Conservation (phyloP, 495 filamentous ascomycete genomes). For the Lepidopterella palustris region DNA sequence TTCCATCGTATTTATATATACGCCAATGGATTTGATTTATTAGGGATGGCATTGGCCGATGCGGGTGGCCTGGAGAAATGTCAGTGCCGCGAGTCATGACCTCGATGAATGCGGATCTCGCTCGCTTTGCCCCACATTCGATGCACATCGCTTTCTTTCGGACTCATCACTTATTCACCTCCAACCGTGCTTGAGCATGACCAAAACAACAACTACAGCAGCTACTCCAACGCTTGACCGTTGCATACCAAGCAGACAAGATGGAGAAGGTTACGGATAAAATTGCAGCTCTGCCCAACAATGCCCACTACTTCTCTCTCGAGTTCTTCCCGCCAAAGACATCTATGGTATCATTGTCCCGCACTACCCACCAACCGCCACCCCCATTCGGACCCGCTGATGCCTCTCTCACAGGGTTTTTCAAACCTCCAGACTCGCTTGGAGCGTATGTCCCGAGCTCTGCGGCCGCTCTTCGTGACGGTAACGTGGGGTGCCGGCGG, state of each 20-base stretch:
- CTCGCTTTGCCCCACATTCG: not conserved
- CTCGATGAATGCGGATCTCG: not conserved
- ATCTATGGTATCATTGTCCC: slow-evolving; percentile 53
- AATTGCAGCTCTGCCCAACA: slow-evolving; percentile 79
- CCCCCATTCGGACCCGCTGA: slow-evolving; percentile 3
- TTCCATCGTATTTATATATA: too few relatives aligned
- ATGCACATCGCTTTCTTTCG: not conserved
- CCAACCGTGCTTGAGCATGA: not conserved
- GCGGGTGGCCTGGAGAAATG: not conserved
- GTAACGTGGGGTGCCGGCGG: slow-evolving; percentile 98
- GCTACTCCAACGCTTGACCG: not conserved
- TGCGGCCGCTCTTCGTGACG: slow-evolving; percentile 90
- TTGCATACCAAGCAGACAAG: not conserved
- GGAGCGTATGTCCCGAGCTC: slow-evolving; percentile 85
- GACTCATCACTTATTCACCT: not conserved
- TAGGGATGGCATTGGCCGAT: not conserved
- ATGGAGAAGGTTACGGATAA: slow-evolving; percentile 97
- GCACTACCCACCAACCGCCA: slow-evolving; percentile 18
- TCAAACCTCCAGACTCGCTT: slow-evolving; percentile 88
- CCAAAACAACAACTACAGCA: not conserved
- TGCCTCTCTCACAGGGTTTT: slow-evolving; percentile 55
- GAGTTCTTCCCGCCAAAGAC: slow-evolving; percentile 99
- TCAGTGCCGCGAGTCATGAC: not conserved
- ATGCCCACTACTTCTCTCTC: slow-evolving; percentile 84
- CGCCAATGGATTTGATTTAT: too few relatives aligned